Evolutionary conservation across 257 asterid species (phyloP).

Genomic region (Forsythia suspensa): DNA sequence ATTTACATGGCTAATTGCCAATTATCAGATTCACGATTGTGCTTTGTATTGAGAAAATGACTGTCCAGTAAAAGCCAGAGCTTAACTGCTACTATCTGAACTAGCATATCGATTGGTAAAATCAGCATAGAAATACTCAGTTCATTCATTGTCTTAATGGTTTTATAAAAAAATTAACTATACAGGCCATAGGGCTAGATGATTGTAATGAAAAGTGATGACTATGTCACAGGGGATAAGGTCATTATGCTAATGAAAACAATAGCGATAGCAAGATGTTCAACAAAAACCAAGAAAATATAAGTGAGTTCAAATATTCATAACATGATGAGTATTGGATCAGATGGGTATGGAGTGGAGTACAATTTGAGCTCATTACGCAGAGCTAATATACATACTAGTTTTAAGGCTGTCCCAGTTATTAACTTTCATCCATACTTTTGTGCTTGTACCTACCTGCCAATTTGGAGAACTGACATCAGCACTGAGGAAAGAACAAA

Average conservation of each 20-base stretch:
- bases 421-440: conserved; percentile 72
- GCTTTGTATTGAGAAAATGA: not conserved
- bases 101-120: not conserved
- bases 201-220: not conserved
- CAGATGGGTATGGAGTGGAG: not conserved
- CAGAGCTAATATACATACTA: conserved; percentile 40
- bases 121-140: not conserved
- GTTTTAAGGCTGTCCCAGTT: conserved; percentile 64
- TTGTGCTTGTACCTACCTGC: conserved; percentile 65
- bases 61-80: not conserved
- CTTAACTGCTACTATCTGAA: conserved; percentile 6
- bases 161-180: conserved; percentile 12
- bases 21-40: not conserved
- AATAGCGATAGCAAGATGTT: conserved; percentile 9
- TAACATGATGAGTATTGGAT: not conserved
- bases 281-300: not conserved
- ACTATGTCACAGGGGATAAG: not conserved
- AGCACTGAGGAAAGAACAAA: conserved; percentile 21
- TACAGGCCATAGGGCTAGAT: not conserved
- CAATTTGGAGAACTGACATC: conserved; percentile 26
- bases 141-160: not conserved
- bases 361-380: no score
- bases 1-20: not conserved
- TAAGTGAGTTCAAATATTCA: not conserved
- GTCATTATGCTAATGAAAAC: not conserved